A percentile compares a stretch with the other conserved stretches of the same genome.
Conservation (phyloP, 1,284 basidiomycete genomes). For the Puccinia polysora region DNA sequence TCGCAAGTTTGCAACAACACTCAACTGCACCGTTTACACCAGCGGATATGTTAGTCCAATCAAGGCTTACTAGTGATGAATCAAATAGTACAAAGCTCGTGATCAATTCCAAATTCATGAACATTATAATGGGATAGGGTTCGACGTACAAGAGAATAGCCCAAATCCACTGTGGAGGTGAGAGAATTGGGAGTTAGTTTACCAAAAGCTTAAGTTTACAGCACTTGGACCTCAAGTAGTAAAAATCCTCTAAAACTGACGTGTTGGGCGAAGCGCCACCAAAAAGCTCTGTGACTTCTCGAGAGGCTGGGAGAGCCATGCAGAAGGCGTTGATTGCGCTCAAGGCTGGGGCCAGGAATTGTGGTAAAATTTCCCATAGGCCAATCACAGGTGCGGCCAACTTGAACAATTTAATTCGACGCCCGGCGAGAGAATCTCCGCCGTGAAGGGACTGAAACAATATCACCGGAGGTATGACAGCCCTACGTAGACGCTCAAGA, state of each 20-base stretch:
- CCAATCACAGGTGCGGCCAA: conserved; percentile 37
- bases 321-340: conserved; percentile 43
- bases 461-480: conserved; percentile 43
- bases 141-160: conserved; percentile 31
- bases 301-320: conserved; percentile 31
- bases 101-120: not conserved
- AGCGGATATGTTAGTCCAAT: conserved; percentile 44
- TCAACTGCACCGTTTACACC: conserved; percentile 44
- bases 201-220: not conserved
- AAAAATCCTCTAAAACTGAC: conserved; percentile 3
- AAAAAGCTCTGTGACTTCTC: conserved; percentile 32
- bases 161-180: conserved; percentile 30
- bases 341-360: conserved; percentile 41
- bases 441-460: conserved; percentile 43
- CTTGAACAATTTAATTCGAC: conserved; percentile 39
- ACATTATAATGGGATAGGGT: no score
- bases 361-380: conserved; percentile 41
- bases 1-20: not conserved
- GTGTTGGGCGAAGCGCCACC: conserved; percentile 43
- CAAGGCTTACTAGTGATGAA: conserved; percentile 30
- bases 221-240: not conserved
- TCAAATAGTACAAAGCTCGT: not conserved
- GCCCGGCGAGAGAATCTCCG: conserved; percentile 28
- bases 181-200: not conserved
- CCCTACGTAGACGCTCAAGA: conserved; percentile 1